Evolutionary conservation across 768 basidiomycete species (phyloP).

Genomic region (Suillus cothurnatus): DNA sequence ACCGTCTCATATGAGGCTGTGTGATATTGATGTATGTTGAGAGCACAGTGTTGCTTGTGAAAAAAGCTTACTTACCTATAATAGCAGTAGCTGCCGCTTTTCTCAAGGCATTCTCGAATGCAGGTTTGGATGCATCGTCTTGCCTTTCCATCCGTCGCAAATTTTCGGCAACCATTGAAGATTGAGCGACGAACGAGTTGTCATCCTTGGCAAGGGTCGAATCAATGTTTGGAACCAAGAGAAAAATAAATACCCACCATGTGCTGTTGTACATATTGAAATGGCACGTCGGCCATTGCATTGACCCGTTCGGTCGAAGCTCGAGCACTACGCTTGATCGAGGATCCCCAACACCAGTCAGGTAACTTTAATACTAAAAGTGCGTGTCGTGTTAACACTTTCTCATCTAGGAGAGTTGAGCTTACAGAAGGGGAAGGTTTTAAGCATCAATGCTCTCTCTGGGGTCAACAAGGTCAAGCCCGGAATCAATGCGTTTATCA

Average conservation of each 20-base stretch:
- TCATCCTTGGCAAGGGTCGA: not conserved
- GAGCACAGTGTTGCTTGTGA: not conserved
- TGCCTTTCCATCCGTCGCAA: slow-evolving; percentile 18
- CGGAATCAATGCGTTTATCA: not conserved
- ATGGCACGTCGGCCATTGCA: slow-evolving; percentile 9
- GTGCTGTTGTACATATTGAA: slow-evolving; percentile 8
- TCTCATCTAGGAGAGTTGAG: not conserved
- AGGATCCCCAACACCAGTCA: not conserved
- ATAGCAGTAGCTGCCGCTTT: slow-evolving; percentile 15
- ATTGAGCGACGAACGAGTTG: not conserved
- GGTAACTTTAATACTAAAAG: slow-evolving; percentile 8
- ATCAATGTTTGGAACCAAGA: not conserved
- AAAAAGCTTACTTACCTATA: slow-evolving; percentile 9
- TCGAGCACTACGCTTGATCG: slow-evolving; percentile 12
- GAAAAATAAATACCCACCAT: slow-evolving; percentile 7
- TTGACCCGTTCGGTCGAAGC: not conserved
- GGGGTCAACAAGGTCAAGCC: not conserved
- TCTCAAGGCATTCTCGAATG: slow-evolving; percentile 15
- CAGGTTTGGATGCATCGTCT: slow-evolving; percentile 7
- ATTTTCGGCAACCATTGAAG: slow-evolving; percentile 17
- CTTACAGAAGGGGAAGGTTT: slow-evolving; percentile 10
- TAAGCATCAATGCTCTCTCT: slow-evolving; percentile 6
- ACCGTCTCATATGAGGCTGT: slow-evolving; percentile 16
- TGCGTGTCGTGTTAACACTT: not conserved
- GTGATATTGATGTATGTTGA: not conserved